Evolutionary conservation across 768 basidiomycete species (phyloP).

Genomic region (Fomitopsis serialis): DNA sequence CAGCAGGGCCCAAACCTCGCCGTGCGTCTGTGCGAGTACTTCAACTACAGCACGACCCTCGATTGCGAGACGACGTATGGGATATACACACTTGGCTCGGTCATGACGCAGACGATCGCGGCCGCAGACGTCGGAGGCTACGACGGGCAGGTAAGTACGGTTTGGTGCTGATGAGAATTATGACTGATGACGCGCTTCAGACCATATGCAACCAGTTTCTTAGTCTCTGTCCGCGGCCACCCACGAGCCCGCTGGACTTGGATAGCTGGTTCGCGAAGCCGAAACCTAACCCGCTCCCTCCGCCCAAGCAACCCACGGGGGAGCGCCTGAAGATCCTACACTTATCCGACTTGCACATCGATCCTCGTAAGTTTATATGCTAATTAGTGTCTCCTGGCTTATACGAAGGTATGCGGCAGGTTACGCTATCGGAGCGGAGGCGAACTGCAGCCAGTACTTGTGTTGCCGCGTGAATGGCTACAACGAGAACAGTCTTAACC

Average conservation of each 20-base stretch:
- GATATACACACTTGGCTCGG: slow-evolving; percentile 44
- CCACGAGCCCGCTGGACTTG: slow-evolving; percentile 54
- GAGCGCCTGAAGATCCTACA: slow-evolving; percentile 68
- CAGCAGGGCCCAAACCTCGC: slow-evolving; percentile 51
- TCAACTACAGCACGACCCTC: slow-evolving; percentile 35
- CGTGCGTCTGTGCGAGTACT: slow-evolving; percentile 52
- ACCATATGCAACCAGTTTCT: slow-evolving; percentile 58
- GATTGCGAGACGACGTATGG: slow-evolving; percentile 46
- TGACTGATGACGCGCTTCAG: slow-evolving; percentile 22
- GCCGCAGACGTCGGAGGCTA: slow-evolving; percentile 67
- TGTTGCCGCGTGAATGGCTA: slow-evolving; percentile 59
- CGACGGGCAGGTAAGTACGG: slow-evolving; percentile 56
- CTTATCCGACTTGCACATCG: slow-evolving; percentile 71
- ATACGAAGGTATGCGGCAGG: slow-evolving; percentile 56
- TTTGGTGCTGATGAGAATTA: no score
- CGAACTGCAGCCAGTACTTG: slow-evolving; percentile 59
- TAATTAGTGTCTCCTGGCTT: slow-evolving; percentile 48
- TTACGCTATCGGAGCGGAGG: slow-evolving; percentile 64
- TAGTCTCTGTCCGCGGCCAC: slow-evolving; percentile 49
- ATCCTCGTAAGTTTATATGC: slow-evolving; percentile 63
- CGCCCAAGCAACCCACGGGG: slow-evolving; percentile 53
- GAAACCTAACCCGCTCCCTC: slow-evolving; percentile 62
- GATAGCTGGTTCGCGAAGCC: slow-evolving; percentile 72
- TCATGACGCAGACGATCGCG: slow-evolving; percentile 66
- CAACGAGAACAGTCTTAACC: slow-evolving; percentile 46